Evolutionary conservation across 2,329 filamentous ascomycete genomes (phyloP).

Genomic region (Fusarium cicatricum): DNA sequence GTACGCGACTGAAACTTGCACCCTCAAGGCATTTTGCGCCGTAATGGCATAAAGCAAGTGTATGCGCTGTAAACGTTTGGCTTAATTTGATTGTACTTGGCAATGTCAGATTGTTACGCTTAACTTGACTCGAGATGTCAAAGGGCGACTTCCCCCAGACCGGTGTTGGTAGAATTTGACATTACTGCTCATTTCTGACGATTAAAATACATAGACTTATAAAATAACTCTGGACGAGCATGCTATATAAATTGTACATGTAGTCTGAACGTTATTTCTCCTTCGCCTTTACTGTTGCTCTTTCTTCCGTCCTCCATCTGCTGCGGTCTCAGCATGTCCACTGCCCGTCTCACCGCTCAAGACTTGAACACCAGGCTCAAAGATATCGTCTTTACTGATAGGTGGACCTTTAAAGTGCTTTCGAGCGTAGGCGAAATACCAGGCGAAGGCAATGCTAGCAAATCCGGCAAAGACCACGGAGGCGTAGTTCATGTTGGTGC

Average conservation of each 20-base stretch:
- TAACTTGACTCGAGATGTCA: too few relatives aligned
- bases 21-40: too few relatives aligned
- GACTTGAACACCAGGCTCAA: constrained; percentile 32
- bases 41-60: too few relatives aligned
- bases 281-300: constrained; percentile 19
- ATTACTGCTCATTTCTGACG: too few relatives aligned
- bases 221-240: too few relatives aligned
- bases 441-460: constrained; percentile 64
- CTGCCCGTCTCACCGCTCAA: constrained; percentile 24
- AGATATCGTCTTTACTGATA: constrained; percentile 10
- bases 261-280: neutral
- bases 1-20: too few relatives aligned
- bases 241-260: neutral
- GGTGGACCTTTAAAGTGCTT: constrained; percentile 70
- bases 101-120: too few relatives aligned
- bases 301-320: constrained; percentile 24
- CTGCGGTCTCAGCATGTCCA: constrained; percentile 6
- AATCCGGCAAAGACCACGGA: constrained; percentile 72
- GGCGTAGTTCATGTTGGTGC: constrained; percentile 71
- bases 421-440: constrained; percentile 70
- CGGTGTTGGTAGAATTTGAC: too few relatives aligned
- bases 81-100: too few relatives aligned
- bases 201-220: too few relatives aligned
- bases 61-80: too few relatives aligned
- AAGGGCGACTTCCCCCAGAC: too few relatives aligned